Evolutionary conservation across 208 protist genomes (phyloP).

Genomic region (Herpetomonas samuelpessoai): DNA sequence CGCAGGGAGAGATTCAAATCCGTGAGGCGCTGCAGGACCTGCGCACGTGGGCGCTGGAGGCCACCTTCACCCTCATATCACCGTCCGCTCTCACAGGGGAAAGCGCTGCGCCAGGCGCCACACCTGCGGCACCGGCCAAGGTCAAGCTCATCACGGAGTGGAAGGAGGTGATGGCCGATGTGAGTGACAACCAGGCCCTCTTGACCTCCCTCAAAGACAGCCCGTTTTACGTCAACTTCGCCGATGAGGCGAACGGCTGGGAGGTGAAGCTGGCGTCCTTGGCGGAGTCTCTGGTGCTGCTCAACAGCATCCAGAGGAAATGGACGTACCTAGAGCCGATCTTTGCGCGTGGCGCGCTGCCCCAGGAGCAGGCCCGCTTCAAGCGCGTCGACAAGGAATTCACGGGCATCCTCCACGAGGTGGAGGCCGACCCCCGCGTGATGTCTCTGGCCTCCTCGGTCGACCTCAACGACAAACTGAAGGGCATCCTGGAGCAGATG

Average conservation of each 20-base stretch:
- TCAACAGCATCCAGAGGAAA: conserved; percentile 96
- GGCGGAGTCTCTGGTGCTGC: conserved; percentile 66
- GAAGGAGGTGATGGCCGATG: conserved; percentile 95
- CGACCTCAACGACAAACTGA: conserved; percentile 86
- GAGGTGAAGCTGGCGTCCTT: conserved; percentile 91
- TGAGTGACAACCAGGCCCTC: conserved; percentile 96
- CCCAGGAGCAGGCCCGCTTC: conserved; percentile 95
- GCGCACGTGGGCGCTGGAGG: conserved; percentile 86
- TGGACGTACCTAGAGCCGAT: conserved; percentile 99
- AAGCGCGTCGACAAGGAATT: conserved; percentile 97
- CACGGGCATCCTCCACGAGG: conserved; percentile 82
- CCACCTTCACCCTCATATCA: conserved; percentile 85
- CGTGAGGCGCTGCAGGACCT: conserved; percentile 95
- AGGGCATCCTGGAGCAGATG: conserved; percentile 93
- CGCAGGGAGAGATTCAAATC: conserved; percentile 94
- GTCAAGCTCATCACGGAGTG: conserved; percentile 97
- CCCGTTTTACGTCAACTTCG: conserved; percentile 93
- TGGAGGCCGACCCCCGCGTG: conserved; percentile 91
- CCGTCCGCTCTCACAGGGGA: conserved; percentile 27
- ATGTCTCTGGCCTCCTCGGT: conserved; percentile 83
- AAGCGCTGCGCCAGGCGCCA: background rate
- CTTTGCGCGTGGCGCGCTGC: conserved; percentile 95
- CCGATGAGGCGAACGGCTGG: conserved; percentile 88
- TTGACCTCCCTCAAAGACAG: conserved; percentile 95
- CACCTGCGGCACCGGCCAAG: conserved; percentile 27